Conservation (phyloP, 371 early-diverging fungal species). For the Mortierella polycephala region DNA sequence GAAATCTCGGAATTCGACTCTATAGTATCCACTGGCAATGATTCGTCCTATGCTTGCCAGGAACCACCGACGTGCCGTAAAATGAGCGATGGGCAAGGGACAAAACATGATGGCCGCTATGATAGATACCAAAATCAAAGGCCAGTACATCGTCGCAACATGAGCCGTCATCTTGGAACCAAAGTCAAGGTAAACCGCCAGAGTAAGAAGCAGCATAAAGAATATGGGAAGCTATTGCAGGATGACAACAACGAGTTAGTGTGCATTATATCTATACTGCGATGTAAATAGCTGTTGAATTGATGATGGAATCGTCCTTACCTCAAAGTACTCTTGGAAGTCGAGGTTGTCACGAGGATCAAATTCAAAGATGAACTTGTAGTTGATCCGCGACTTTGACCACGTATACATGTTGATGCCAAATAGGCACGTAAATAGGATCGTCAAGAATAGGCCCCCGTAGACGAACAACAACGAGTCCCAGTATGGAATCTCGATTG, state of each 20-base stretch:
- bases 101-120: constrained; percentile 29
- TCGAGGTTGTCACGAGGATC: constrained; percentile 79
- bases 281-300: neutral
- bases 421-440: constrained; percentile 73
- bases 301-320: constrained; percentile 14
- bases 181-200: constrained; percentile 50
- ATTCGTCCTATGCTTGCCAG: constrained; percentile 60
- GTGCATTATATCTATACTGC: too few relatives aligned
- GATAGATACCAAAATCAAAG: constrained; percentile 34
- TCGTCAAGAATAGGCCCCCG: constrained; percentile 69
- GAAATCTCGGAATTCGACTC: constrained; percentile 86
- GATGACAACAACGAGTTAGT: neutral
- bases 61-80: constrained; percentile 48
- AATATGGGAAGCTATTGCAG: constrained; percentile 37
- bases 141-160: constrained; percentile 53
- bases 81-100: constrained; percentile 42
- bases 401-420: constrained; percentile 78
- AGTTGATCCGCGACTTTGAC: constrained; percentile 78
- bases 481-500: constrained; percentile 53
- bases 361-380: constrained; percentile 88
- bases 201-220: constrained; percentile 32
- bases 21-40: constrained; percentile 62
- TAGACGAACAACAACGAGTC: constrained; percentile 74
- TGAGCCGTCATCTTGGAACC: constrained; percentile 46
- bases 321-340: constrained; percentile 78